Evolutionary conservation across 495 filamentous ascomycete species (phyloP).

Genomic region (Aspergillus steynii): DNA sequence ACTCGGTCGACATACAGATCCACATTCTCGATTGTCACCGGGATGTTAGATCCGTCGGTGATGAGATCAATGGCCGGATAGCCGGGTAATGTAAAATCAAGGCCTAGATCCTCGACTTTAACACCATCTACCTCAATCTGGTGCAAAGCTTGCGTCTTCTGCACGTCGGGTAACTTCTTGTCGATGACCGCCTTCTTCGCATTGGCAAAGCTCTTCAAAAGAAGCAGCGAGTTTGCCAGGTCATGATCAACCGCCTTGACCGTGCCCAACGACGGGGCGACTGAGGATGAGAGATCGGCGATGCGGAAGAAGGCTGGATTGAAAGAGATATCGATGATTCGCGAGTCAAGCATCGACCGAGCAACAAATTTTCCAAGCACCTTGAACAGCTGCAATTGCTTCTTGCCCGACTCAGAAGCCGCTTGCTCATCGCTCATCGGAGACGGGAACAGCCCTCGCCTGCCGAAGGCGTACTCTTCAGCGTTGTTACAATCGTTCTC

Average conservation of each 20-base stretch:
- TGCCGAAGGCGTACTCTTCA: conserved; percentile 84
- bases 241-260: conserved; percentile 86
- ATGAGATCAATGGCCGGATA: conserved; percentile 88
- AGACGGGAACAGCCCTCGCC: conserved; percentile 85
- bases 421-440: conserved; percentile 83
- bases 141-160: conserved; percentile 68
- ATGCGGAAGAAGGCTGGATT: conserved; percentile 98
- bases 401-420: conserved; percentile 72
- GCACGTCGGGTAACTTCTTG: conserved; percentile 55
- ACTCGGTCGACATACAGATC: conserved; percentile 84
- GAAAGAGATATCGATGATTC: conserved; percentile 97
- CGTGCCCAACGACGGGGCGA: conserved; percentile 87
- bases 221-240: conserved; percentile 80
- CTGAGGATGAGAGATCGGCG: conserved; percentile 68
- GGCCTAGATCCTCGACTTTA: conserved; percentile 78
- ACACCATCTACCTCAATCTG: conserved; percentile 71
- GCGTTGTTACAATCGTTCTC: conserved; percentile 78
- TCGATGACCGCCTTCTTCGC: conserved; percentile 81
- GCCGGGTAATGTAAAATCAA: conserved; percentile 94
- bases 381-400: conserved; percentile 84
- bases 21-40: conserved; percentile 88
- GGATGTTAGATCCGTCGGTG: conserved; percentile 66
- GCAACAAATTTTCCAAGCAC: conserved; percentile 97
- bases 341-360: conserved; percentile 95
- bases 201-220: conserved; percentile 82